These are phyloP conservation scores for Ulota crispa DNA, from an alignment of 225 moss, liverwort and hornwort species.

Conservation along the genomic window DNA sequence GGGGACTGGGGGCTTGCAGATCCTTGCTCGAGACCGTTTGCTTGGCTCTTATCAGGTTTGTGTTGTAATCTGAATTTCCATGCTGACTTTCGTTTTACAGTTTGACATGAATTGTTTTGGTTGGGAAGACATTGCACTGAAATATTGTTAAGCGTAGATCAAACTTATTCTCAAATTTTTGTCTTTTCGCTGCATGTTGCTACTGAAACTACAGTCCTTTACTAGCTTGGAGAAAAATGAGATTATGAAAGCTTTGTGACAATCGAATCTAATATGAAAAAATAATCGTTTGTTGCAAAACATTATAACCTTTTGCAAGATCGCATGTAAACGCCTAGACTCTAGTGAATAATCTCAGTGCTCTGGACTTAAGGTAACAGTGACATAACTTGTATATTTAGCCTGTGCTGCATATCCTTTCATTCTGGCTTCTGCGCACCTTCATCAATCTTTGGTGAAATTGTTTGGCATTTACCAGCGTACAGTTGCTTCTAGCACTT, in stretches of 20 bases:
- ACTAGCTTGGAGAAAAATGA: not conserved
- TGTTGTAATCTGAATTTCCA: not conserved
- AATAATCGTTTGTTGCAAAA: not conserved
- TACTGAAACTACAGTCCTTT: not conserved
- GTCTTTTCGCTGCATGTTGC: not conserved
- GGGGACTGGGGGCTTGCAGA: conserved; percentile 39
- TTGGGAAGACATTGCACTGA: not conserved
- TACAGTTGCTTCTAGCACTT: not conserved
- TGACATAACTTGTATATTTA: not conserved
- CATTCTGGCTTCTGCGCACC: not conserved
- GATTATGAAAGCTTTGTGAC: not conserved
- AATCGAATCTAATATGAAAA: not conserved
- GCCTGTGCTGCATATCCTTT: conserved; percentile 1
- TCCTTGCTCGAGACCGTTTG: conserved; percentile 68
- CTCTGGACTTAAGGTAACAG: not conserved
- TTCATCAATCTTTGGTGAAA: not conserved
- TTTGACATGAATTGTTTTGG: not conserved
- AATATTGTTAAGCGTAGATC: not conserved
- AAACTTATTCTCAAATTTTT: not conserved
- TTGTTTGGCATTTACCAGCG: not conserved
- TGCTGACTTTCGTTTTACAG: not conserved
- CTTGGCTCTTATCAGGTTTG: conserved; percentile 67
- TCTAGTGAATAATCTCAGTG: not conserved
- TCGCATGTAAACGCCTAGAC: not conserved
- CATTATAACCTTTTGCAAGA: not conserved